Conservation (phyloP, 2,329 filamentous ascomycete species). For the Corynespora cassiicola region DNA sequence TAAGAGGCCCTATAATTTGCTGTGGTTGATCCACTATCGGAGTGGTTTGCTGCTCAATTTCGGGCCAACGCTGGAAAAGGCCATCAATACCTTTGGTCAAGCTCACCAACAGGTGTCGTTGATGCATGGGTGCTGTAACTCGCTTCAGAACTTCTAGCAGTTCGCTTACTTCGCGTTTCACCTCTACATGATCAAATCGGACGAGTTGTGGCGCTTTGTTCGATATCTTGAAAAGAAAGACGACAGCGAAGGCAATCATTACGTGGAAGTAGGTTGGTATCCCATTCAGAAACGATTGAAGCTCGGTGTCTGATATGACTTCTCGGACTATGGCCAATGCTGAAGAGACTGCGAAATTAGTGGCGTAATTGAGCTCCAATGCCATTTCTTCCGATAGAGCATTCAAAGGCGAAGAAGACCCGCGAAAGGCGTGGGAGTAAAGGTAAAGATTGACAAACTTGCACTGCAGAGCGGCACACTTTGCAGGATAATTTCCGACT, state of each 20-base stretch:
- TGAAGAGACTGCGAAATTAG: conserved; percentile 47
- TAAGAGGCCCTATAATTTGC: no score
- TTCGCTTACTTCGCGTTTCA: neutral
- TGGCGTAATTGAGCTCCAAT: conserved; percentile 52
- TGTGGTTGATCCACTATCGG: no score
- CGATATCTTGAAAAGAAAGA: conserved; percentile 53
- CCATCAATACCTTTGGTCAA: neutral
- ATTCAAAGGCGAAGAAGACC: conserved; percentile 43
- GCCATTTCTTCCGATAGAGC: conserved; percentile 47
- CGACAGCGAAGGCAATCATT: conserved; percentile 56
- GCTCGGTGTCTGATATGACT: conserved; percentile 51
- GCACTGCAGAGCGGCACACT: conserved; percentile 58
- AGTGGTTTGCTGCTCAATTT: neutral
- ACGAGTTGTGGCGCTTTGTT: conserved; percentile 1
- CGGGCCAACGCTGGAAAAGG: neutral
- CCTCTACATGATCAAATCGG: neutral
- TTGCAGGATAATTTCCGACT: conserved; percentile 57
- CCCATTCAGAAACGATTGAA: conserved; percentile 50
- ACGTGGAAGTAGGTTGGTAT: conserved; percentile 55
- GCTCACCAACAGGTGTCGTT: neutral
- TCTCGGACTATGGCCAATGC: conserved; percentile 51
- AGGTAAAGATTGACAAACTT: conserved; percentile 60
- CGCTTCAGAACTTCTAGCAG: neutral
- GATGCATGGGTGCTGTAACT: neutral
- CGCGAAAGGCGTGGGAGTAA: conserved; percentile 57